phyloP scores from a whole-genome alignment of 139 green algal species.

The Coccomyxa sp. region DNA sequence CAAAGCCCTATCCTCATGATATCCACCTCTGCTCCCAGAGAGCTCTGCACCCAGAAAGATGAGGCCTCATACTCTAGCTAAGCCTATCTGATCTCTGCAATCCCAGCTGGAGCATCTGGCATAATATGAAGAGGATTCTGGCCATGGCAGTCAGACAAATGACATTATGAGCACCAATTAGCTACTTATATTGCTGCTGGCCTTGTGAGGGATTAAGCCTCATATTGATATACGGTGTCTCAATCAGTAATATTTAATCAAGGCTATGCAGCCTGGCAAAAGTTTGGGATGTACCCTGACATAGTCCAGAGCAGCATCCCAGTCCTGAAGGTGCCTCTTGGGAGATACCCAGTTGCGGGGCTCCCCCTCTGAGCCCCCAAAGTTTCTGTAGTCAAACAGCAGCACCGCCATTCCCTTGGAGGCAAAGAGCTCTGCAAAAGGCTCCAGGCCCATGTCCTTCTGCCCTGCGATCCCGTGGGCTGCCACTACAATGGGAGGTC shows the following conservation, averaged over 20 bases:
- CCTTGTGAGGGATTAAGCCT: not conserved
- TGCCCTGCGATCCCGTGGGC: constrained; percentile 44
- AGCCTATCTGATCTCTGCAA: not conserved
- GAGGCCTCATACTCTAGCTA: not conserved
- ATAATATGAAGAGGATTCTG: not conserved
- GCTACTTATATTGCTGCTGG: not conserved
- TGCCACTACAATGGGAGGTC: constrained; percentile 37
- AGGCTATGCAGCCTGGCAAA: no score
- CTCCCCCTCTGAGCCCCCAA: constrained; percentile 46
- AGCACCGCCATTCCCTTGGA: constrained; percentile 27
- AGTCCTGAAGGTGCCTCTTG: constrained; percentile 41
- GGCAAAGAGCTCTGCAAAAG: constrained; percentile 34
- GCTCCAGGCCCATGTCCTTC: constrained; percentile 46
- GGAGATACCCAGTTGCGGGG: constrained; percentile 45
- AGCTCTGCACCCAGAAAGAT: not conserved
- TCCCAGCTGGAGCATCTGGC: not conserved
- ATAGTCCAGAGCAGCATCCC: constrained; percentile 23
- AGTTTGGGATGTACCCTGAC: not conserved
- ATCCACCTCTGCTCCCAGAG: constrained; percentile 9
- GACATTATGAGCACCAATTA: not conserved
- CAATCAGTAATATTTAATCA: not conserved
- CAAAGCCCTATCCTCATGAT: constrained; percentile 34
- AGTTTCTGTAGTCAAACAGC: constrained; percentile 56
- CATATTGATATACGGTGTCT: not conserved
- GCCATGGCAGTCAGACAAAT: not conserved